Evolutionary conservation across 2,329 filamentous ascomycete species (phyloP).

Genomic region (Cadophora gregata): DNA sequence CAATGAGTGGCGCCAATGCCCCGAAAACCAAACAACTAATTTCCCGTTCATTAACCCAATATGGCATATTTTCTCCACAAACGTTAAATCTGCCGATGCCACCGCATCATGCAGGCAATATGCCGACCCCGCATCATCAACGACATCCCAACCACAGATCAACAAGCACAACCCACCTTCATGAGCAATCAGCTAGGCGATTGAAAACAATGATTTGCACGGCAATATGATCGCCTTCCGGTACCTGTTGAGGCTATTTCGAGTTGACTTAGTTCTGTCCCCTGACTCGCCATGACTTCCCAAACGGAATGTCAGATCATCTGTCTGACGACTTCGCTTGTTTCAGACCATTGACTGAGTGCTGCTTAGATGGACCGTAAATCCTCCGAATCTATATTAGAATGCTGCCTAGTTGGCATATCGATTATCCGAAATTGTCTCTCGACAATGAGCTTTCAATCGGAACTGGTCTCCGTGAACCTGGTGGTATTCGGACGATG

Average conservation of each 20-base stretch:
- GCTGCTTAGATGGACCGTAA: background rate
- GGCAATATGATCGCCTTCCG: background rate
- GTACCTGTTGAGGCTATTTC: background rate
- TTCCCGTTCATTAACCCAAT: background rate
- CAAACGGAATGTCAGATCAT: background rate
- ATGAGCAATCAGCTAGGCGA: background rate
- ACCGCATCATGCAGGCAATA: conserved; percentile 9
- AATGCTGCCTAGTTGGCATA: background rate
- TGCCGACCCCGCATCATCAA: conserved; percentile 12
- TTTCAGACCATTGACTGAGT: background rate
- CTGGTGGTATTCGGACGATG: background rate
- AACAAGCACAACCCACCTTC: background rate
- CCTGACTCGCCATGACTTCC: background rate
- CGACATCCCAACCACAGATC: conserved; percentile 5
- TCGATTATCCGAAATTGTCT: background rate
- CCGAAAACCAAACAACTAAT: background rate
- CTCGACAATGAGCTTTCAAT: background rate
- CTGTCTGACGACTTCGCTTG: background rate
- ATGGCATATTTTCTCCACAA: conserved; percentile 1
- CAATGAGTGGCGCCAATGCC: background rate
- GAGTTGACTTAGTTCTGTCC: background rate
- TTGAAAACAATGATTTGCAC: background rate
- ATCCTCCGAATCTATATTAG: background rate
- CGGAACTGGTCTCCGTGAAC: background rate
- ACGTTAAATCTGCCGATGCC: background rate